Conservation (phyloP, 495 filamentous ascomycete genomes). For the Poronia punctata region DNA sequence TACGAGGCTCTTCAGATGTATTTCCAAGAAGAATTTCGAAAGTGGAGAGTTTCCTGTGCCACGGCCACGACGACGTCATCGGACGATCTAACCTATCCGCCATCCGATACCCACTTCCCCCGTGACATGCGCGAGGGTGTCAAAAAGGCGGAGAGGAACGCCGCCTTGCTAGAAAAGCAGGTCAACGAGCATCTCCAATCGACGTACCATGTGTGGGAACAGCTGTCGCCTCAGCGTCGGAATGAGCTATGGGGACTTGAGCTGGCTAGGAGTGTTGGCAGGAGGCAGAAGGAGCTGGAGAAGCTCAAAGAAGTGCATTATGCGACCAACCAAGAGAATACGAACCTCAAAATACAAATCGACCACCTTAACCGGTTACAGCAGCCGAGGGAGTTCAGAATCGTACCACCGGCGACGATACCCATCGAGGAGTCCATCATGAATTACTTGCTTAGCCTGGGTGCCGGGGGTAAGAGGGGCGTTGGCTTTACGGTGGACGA, state of each 20-base stretch:
- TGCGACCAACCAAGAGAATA: slow-evolving; percentile 59
- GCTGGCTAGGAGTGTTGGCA: slow-evolving; percentile 61
- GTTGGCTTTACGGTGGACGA: slow-evolving; percentile 38
- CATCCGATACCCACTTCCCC: slow-evolving; percentile 13
- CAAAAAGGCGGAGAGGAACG: slow-evolving; percentile 30
- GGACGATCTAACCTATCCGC: slow-evolving; percentile 37
- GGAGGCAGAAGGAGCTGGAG: slow-evolving; percentile 60
- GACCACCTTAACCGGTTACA: slow-evolving; percentile 61
- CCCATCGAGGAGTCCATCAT: slow-evolving; percentile 44
- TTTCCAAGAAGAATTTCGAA: slow-evolving; percentile 56
- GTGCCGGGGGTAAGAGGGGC: slow-evolving; percentile 12
- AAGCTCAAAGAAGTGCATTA: slow-evolving; percentile 55
- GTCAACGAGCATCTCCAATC: slow-evolving; percentile 60
- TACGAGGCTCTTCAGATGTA: slow-evolving; percentile 60
- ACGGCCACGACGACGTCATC: slow-evolving; percentile 34
- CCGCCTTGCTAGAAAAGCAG: slow-evolving; percentile 51
- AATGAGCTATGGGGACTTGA: slow-evolving; percentile 72
- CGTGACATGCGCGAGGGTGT: slow-evolving; percentile 39
- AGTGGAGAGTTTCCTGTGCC: slow-evolving; percentile 47
- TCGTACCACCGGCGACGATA: slow-evolving; percentile 57
- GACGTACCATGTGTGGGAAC: slow-evolving; percentile 65
- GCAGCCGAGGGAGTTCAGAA: slow-evolving; percentile 63
- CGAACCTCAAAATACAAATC: slow-evolving; percentile 62
- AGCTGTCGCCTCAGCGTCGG: slow-evolving; percentile 46
- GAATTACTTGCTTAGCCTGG: slow-evolving; percentile 27